Evolutionary conservation across 345 rosid genomes (phyloP).

Genomic region (Moringa oleifera): DNA sequence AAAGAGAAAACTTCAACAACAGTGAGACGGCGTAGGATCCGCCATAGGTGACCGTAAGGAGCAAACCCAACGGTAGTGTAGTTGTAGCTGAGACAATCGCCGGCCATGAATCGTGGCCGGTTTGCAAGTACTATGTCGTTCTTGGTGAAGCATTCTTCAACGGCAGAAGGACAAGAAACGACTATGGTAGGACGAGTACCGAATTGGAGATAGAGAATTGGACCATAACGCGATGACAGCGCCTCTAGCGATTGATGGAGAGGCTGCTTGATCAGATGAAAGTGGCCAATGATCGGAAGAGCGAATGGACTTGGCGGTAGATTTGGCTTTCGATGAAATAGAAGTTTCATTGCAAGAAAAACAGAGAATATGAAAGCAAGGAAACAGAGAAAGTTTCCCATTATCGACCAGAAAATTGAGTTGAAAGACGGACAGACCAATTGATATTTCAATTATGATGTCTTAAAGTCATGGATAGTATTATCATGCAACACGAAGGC

Average conservation of each 20-base stretch:
- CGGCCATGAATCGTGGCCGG: conserved; percentile 18
- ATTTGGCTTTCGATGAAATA: conserved; percentile 2
- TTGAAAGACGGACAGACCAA: not conserved
- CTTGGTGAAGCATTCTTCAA: too few relatives aligned
- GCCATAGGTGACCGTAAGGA: too few relatives aligned
- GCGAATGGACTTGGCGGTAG: too few relatives aligned
- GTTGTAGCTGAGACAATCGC: conserved; percentile 19
- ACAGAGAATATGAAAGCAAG: conserved; percentile 9
- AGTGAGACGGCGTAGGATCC: conserved; percentile 35
- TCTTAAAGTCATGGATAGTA: too few relatives aligned
- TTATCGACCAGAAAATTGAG: not conserved
- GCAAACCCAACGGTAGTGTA: conserved; percentile 11
- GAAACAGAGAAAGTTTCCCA: conserved; percentile 15
- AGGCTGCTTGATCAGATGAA: too few relatives aligned
- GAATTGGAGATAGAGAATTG: conserved; percentile 24
- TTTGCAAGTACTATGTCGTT: too few relatives aligned
- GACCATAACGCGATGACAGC: conserved; percentile 25
- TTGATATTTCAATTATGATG: too few relatives aligned
- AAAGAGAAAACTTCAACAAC: conserved; percentile 28
- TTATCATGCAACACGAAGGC: too few relatives aligned
- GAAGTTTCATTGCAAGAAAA: conserved; percentile 11
- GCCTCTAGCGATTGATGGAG: too few relatives aligned
- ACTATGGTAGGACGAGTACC: conserved; percentile 21
- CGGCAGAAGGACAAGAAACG: conserved; percentile 21
- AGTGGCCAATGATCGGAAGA: too few relatives aligned